These are phyloP conservation scores for Dissoconium aciculare DNA, from an alignment of 2,329 filamentous ascomycete genomes.

Conservation along the genomic window DNA sequence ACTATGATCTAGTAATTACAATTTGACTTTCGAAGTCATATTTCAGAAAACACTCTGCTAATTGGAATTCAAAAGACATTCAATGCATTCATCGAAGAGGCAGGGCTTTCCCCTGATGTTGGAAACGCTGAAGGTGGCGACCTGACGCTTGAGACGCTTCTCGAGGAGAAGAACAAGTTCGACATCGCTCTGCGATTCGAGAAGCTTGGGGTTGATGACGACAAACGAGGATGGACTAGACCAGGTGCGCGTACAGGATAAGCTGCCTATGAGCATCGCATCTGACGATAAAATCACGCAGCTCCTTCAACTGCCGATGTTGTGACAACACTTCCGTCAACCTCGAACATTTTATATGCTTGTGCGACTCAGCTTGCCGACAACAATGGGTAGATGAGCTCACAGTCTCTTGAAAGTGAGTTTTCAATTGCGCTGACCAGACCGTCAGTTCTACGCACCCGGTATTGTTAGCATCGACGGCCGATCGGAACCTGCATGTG, in stretches of 20 bases:
- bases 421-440: too few species aligned
- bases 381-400: too few species aligned
- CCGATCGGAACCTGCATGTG: slow-evolving; percentile 36
- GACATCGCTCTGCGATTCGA: slow-evolving; percentile 43
- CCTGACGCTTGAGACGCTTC: slow-evolving; percentile 44
- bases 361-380: slow-evolving; percentile 10
- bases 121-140: slow-evolving; percentile 30
- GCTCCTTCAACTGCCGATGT: slow-evolving; percentile 21
- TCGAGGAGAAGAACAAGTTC: slow-evolving; percentile 45
- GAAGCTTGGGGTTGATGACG: slow-evolving; percentile 35
- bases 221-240: slow-evolving; percentile 29
- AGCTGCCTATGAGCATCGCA: too few species aligned
- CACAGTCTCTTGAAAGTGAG: too few species aligned
- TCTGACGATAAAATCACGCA: too few species aligned
- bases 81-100: slow-evolving; percentile 42
- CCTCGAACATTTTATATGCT: slow-evolving; percentile 39
- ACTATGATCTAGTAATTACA: slow-evolving; percentile 22
- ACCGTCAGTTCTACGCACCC: too few species aligned
- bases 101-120: slow-evolving; percentile 37
- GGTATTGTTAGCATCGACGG: slow-evolving; percentile 31
- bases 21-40: background rate
- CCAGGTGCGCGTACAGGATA: slow-evolving; percentile 36
- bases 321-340: slow-evolving; percentile 30
- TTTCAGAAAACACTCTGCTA: slow-evolving; percentile 5
- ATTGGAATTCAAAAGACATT: slow-evolving; percentile 33